Conservation (phyloP, 108 stramenopile genomes). For the Skeletonema menzelii region DNA sequence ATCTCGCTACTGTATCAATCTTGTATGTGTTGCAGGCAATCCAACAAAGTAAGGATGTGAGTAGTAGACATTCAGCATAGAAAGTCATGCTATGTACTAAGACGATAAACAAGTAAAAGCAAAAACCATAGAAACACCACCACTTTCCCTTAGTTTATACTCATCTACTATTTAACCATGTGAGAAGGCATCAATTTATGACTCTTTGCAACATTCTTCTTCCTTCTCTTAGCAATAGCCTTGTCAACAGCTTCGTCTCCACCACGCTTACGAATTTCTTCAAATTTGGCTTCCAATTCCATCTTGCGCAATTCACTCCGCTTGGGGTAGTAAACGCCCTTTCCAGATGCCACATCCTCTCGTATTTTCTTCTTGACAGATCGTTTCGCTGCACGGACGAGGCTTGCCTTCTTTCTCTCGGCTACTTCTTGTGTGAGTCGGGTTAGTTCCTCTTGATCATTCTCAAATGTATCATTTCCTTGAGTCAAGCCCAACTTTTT, state of each 20-base stretch:
- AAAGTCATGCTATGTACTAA: neutral
- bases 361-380: constrained; percentile 73
- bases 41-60: neutral
- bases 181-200: constrained; percentile 54
- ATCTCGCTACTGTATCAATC: constrained; percentile 65
- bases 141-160: neutral
- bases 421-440: constrained; percentile 65
- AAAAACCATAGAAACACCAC: no score
- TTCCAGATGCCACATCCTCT: constrained; percentile 66
- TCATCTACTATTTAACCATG: neutral
- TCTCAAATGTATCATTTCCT: constrained; percentile 41
- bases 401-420: constrained; percentile 55
- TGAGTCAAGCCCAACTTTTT: constrained; percentile 57
- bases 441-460: constrained; percentile 68
- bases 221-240: constrained; percentile 73
- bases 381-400: constrained; percentile 66
- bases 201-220: constrained; percentile 82
- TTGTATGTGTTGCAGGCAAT: constrained; percentile 66
- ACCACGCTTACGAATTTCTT: constrained; percentile 75
- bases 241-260: constrained; percentile 82
- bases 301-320: constrained; percentile 64
- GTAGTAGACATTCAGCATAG: neutral
- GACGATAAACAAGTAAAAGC: neutral
- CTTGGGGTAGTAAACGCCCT: constrained; percentile 75
- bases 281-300: constrained; percentile 86